phyloP scores from a whole-genome alignment of 2,329 filamentous ascomycete species.

The Ceratocystis variospora region DNA sequence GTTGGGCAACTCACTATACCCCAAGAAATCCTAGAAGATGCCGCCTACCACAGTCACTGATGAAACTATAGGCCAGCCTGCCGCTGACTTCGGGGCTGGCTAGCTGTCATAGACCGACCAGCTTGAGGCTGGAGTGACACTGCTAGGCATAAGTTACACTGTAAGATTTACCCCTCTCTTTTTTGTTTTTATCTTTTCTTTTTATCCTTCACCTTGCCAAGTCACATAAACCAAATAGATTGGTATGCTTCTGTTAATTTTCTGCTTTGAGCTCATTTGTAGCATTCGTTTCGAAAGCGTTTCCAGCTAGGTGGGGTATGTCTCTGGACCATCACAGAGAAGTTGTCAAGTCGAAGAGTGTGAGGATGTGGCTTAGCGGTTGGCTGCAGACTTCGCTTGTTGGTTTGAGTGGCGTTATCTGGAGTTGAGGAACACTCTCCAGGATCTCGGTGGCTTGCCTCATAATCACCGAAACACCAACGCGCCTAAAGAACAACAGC shows the following conservation, averaged over 20 bases:
- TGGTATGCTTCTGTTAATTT: neutral
- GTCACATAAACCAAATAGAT: neutral
- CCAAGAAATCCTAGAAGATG: too few species aligned
- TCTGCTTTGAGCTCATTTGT: neutral
- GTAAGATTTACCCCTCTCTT: neutral
- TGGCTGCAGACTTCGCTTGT: slow-evolving; percentile 16
- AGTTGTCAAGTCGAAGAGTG: neutral
- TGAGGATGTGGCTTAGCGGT: neutral
- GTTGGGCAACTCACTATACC: too few species aligned
- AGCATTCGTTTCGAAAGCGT: neutral
- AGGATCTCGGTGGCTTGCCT: neutral
- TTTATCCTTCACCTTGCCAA: too few species aligned
- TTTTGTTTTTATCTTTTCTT: neutral
- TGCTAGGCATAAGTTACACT: neutral
- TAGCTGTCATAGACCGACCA: neutral
- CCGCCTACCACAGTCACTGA: neutral
- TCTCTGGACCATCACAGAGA: slow-evolving; percentile 4
- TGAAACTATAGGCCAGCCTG: neutral
- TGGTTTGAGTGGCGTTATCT: slow-evolving; percentile 11
- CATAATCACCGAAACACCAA: neutral
- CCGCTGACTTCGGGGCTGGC: neutral
- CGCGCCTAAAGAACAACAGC: neutral
- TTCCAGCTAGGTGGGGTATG: neutral
- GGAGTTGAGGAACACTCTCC: neutral
- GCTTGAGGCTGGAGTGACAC: slow-evolving; percentile 1